These are phyloP conservation scores for Amyloporia xantha DNA, from an alignment of 768 basidiomycete species.

Conservation along the genomic window DNA sequence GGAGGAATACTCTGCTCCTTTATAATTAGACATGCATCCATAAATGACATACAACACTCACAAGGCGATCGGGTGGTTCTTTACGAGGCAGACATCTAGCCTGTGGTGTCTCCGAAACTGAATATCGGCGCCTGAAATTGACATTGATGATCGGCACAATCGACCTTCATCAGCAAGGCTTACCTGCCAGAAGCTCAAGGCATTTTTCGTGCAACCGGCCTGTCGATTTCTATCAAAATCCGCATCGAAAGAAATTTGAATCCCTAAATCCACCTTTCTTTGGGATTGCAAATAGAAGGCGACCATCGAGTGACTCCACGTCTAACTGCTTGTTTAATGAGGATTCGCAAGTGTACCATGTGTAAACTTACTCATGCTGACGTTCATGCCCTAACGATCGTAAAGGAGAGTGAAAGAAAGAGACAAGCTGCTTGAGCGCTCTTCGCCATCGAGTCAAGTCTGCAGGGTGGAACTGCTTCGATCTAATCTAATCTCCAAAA, in stretches of 20 bases:
- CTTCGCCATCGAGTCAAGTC: too few relatives aligned
- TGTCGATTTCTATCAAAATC: constrained; percentile 22
- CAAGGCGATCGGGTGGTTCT: constrained; percentile 93
- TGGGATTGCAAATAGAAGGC: constrained; percentile 90
- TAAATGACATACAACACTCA: constrained; percentile 24
- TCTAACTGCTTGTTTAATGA: constrained; percentile 33
- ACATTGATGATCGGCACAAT: neutral
- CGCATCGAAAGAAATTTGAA: neutral
- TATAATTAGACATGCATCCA: neutral
- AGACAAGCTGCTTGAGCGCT: too few relatives aligned
- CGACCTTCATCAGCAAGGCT: neutral
- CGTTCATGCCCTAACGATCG: neutral
- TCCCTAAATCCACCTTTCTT: constrained; percentile 74
- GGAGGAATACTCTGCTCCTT: constrained; percentile 78
- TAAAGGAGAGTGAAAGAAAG: too few relatives aligned
- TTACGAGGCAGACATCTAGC: constrained; percentile 88
- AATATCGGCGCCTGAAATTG: constrained; percentile 77
- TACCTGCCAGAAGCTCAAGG: constrained; percentile 76
- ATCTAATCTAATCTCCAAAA: too few relatives aligned
- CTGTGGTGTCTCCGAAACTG: constrained; percentile 84
- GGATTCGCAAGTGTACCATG: too few relatives aligned
- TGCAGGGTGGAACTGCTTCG: too few relatives aligned
- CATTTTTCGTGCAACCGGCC: constrained; percentile 91
- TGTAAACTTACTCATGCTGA: neutral
- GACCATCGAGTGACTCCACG: constrained; percentile 73